Evolutionary conservation across 2,329 filamentous ascomycete genomes (phyloP), one percentile per base, ranked within the genome.

Genomic region (Exophiala oligosperma): DNA sequence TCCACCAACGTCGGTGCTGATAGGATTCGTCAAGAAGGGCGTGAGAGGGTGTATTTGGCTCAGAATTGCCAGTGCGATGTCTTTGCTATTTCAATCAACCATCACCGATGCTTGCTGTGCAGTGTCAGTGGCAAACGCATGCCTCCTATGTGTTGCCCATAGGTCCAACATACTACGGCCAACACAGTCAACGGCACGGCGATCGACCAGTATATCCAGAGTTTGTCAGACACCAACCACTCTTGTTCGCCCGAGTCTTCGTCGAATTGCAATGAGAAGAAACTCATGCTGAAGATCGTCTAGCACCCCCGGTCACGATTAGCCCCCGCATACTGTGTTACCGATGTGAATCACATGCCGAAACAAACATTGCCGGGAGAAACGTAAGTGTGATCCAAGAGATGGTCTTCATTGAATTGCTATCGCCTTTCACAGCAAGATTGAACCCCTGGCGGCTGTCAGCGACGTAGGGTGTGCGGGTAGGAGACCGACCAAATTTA

Each of bases 331-430:
- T 35, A 17, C 6, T 9, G 32, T 11, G 9, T 9, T 35, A 2
- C 9, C 32, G 11, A 11, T 35, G 32, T 2, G 9, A 35, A 35
- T 5, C 32, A 59, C 61, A 68, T 69, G 70, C 73, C 69, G 70
- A 73, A 3, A 74, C 71, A 58, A 74, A 74, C 2, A 71, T 74
- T 8, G 70, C 71, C 1, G 72, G 72, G 12, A 74, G 66, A 48
- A 71, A 73, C 1, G 74, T 32, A 3, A 74, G 58, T 0, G 70
- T 73, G 5, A 73, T 68, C 7, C 72, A 60, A 3, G 71, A 69
- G 44, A 74, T 67, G n/a, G 72, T 72, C 2, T 72, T 68, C 69
- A 74, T 71, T 4, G 67, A 67, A 38, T 71, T 66, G 17, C 70
- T 66, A 38, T 74, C 72, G 52, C 61, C 50, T 54, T 74, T 71